Conservation (phyloP, 2,329 filamentous ascomycete species). For the Ilyonectria mors-panacis region DNA sequence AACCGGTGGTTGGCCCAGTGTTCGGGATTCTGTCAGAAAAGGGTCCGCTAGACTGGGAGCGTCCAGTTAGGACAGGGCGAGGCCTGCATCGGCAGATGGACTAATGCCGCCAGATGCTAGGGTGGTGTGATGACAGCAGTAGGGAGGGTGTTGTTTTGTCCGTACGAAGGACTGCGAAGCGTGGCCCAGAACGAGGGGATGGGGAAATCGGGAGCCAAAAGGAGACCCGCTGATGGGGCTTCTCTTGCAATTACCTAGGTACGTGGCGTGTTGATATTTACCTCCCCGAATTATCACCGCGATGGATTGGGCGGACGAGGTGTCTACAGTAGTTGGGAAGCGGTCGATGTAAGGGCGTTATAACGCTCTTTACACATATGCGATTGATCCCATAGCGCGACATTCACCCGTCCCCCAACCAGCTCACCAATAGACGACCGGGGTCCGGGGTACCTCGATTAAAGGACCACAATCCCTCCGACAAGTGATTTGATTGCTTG, state of each 20-base stretch:
- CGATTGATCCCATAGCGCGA: background rate
- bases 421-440: background rate
- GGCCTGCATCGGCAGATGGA: conserved; percentile 11
- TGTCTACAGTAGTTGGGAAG: background rate
- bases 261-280: background rate
- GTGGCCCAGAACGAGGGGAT: background rate
- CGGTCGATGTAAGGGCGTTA: background rate
- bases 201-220: background rate
- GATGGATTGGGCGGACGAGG: background rate
- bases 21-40: background rate
- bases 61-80: conserved; percentile 16
- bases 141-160: background rate
- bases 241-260: background rate
- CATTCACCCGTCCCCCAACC: background rate
- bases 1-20: conserved; percentile 6
- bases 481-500: background rate
- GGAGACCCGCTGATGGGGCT: background rate
- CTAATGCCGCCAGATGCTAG: conserved; percentile 20
- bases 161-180: background rate
- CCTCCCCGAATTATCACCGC: background rate
- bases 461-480: background rate
- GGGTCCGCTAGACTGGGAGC: background rate
- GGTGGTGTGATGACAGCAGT: background rate
- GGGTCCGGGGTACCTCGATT: background rate
- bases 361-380: background rate